These are phyloP conservation scores for Leccinum arenicola DNA, from an alignment of 768 basidiomycete species.

Conservation along the genomic window DNA sequence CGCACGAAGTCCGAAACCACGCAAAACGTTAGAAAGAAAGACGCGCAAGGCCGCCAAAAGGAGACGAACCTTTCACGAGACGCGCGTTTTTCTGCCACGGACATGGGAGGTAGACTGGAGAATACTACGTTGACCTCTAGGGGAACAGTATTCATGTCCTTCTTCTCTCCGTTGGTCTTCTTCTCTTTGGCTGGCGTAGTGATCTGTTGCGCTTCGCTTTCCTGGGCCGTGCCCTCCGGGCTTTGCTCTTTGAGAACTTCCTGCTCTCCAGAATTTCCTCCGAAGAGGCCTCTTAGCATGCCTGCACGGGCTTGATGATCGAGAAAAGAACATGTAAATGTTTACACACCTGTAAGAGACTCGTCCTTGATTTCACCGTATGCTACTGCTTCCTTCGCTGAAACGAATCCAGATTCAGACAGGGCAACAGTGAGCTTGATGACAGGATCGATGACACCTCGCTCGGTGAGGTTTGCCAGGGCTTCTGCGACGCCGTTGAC, in stretches of 20 bases:
- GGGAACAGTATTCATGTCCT: slow-evolving; percentile 56
- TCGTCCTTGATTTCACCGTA: slow-evolving; percentile 83
- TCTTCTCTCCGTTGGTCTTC: slow-evolving; percentile 35
- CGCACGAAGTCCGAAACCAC: slow-evolving; percentile 59
- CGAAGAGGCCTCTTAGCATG: slow-evolving; percentile 87
- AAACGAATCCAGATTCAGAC: slow-evolving; percentile 84
- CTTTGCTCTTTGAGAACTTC: slow-evolving; percentile 31
- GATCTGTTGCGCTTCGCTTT: slow-evolving; percentile 33
- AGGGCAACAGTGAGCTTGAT: slow-evolving; percentile 82
- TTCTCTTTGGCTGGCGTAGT: slow-evolving; percentile 33
- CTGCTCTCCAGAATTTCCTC: slow-evolving; percentile 46
- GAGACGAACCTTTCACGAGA: slow-evolving; percentile 56
- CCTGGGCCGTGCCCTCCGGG: slow-evolving; percentile 14
- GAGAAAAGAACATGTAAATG: neutral
- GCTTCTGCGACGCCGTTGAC: slow-evolving; percentile 74
- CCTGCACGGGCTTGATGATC: slow-evolving; percentile 40
- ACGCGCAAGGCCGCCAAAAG: neutral
- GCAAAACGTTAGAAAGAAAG: slow-evolving; percentile 6
- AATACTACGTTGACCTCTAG: slow-evolving; percentile 63
- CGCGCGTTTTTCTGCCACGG: slow-evolving; percentile 68
- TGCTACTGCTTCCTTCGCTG: slow-evolving; percentile 74
- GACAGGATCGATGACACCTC: slow-evolving; percentile 76
- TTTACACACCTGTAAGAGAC: slow-evolving; percentile 59
- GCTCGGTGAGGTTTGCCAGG: slow-evolving; percentile 78
- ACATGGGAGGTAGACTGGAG: slow-evolving; percentile 69